Base-by-base conservation (phyloP, 306 rosid genomes). In the Cicer yamashitae region DNA sequence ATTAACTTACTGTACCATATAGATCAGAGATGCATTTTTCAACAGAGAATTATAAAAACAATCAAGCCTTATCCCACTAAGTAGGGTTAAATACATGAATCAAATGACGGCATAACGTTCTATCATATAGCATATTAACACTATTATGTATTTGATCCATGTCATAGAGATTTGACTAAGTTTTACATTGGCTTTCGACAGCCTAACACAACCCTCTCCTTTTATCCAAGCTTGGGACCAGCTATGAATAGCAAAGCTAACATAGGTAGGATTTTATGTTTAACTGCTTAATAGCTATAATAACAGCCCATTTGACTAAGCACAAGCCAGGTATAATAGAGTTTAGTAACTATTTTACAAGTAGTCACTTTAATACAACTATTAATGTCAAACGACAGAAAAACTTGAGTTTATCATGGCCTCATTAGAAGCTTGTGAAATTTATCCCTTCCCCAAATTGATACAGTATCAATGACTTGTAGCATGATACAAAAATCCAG, bases 371-470 rank as follows among this genome's bases (percentile, higher is more conserved):
- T n/a, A 52, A 52, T 52, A 52, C 58, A 15, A 30, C 51, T 17
- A 30, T 40, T 56, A 7, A 30, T n/a, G 60, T 75, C 62, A 15
- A 77, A 34, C 45, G 43, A 15, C 30, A 1, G 40, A 53, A 67
- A 67, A 14, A 12, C 37, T 3, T 30, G 18, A 50, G 54, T n/a
- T 50, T 17, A 50, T 50, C 54, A 5, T 50, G 46, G 56, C 15
- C 80, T n/a, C 11, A 11, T 69, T n/a, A 53, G 18, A 22, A 38
- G 44, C 58, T n/a, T 66, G 58, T n/a, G 34, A 39, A 64, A 52
- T 52, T 52, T 64, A 65, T 45, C 57, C 63, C 64, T 53, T 30
- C 17, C 30, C 12, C 17, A 50, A 13, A 50, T 13, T 50, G 54
- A 65, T 44, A 2, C 13, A 40, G 45, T n/a, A 53, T 64, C 10